Base-by-base conservation (phyloP, 2,329 filamentous ascomycete genomes). In the Chalaropsis ovoidea region DNA sequence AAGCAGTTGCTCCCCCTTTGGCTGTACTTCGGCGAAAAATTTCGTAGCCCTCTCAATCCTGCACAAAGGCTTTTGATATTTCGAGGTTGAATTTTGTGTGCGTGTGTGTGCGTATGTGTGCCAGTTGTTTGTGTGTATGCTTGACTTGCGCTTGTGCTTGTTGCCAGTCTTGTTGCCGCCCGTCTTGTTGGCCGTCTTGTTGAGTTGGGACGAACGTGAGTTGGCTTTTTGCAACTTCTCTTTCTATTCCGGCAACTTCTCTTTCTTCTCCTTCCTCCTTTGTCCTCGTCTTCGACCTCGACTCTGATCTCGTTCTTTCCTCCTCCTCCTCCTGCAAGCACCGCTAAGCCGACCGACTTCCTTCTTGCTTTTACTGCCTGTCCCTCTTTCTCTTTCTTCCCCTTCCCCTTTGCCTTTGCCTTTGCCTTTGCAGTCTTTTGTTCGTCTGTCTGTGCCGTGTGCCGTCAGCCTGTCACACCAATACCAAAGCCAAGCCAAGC, bases 11-110 rank as follows among this genome's bases (percentile, higher is more conserved):
- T 52, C 19, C 58, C 31, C 58, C 42, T 35, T 62, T 42, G 60
- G 24, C 19, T 62, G 60, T 62, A 43, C 39, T 45, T 45, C 22
- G 60, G 60, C 41, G 42, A 62, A 45, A 45, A 42, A 62, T 27
- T 62, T 45, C 60, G 39, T 45, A 43, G 35, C 39, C 60, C 41
- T 42, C 39, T 45, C 41, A n/a, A 13, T 62, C 60, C 42, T 62
- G 22, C 47, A 22, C 22, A 24, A 24, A 24, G 24, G 47, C 22
- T 15, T 15, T 52, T 52, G 22, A 52, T 52, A 52, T 24, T 22
- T 15, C 19, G 22, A 52, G 47, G 22, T 22, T 52, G 47, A 27
- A 24, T 22, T 24, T 52, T 24, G 22, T 52, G 47, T 11, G 19
- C 3, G 47, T 27, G 22, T 52, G 8, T 39, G 35, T 39, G 35